phyloP scores from a whole-genome alignment of 192 early-diverging fungal genomes.

The Pilobolus umbonatus region DNA sequence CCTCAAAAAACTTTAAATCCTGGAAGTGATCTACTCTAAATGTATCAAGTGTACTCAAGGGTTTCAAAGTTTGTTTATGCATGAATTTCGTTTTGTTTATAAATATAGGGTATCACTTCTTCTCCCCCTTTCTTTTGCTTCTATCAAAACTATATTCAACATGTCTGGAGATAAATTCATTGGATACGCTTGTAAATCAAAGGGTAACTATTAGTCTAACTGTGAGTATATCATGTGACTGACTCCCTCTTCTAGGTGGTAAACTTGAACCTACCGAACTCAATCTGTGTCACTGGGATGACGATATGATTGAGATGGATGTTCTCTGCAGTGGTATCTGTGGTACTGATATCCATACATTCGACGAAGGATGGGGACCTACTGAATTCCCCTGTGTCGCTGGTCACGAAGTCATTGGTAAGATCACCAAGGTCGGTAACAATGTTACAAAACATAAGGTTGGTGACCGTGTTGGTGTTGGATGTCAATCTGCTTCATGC shows the following conservation, averaged over 20 bases:
- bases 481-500: conserved; percentile 63
- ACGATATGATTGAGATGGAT: conserved; percentile 68
- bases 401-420: conserved; percentile 51
- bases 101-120: too few species aligned
- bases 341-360: conserved; percentile 34
- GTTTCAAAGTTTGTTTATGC: background rate
- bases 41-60: too few species aligned
- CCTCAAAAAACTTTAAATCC: too few species aligned
- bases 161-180: conserved; percentile 17
- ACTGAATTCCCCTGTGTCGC: conserved; percentile 27
- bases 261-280: conserved; percentile 7
- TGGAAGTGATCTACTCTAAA: too few species aligned
- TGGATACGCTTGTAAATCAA: background rate
- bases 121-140: background rate
- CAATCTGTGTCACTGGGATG: conserved; percentile 7
- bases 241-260: background rate
- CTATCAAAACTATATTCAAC: conserved; percentile 2
- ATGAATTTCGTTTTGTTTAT: too few species aligned
- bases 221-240: background rate
- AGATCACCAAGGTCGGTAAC: conserved; percentile 32
- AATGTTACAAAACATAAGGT: conserved; percentile 29
- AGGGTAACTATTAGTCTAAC: background rate
- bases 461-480: conserved; percentile 50
- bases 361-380: conserved; percentile 21
- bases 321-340: conserved; percentile 76